phyloP scores from a whole-genome alignment of 768 basidiomycete species.

The Agrocybe pediades region DNA sequence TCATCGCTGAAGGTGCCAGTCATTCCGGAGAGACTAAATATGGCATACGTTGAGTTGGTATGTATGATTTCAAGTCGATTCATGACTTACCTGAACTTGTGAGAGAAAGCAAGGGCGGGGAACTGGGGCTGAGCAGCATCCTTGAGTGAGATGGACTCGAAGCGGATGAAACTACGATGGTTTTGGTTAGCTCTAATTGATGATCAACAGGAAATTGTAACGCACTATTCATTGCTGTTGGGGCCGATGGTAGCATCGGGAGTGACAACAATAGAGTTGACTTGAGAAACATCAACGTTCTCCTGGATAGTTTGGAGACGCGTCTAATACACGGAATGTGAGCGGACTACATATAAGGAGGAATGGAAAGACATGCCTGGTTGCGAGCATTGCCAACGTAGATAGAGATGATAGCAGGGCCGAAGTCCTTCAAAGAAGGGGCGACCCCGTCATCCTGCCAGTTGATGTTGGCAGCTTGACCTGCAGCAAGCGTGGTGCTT shows the following conservation, averaged over 20 bases:
- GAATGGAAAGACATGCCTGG: constrained; percentile 47
- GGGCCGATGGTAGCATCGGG: constrained; percentile 56
- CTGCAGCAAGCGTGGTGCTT: constrained; percentile 47
- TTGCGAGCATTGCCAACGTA: constrained; percentile 61
- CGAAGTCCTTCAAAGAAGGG: constrained; percentile 55
- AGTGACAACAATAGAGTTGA: constrained; percentile 50
- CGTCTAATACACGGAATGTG: constrained; percentile 42
- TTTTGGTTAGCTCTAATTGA: constrained; percentile 1
- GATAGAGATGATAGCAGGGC: constrained; percentile 53
- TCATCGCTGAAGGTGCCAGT: constrained; percentile 63
- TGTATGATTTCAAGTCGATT: not conserved
- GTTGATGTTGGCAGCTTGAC: constrained; percentile 46
- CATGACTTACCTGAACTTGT: constrained; percentile 67
- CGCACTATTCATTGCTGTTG: constrained; percentile 58
- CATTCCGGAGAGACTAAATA: constrained; percentile 64
- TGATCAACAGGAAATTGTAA: not conserved
- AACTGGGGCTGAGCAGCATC: constrained; percentile 54
- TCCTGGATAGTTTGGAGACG: constrained; percentile 51
- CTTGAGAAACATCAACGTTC: constrained; percentile 53
- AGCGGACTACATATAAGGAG: not conserved
- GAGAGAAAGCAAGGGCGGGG: constrained; percentile 73
- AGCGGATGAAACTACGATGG: constrained; percentile 68
- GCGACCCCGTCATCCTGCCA: constrained; percentile 60
- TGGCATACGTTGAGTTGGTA: not conserved
- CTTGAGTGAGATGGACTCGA: constrained; percentile 59